Conservation (phyloP, 2,329 filamentous ascomycete genomes). For the Trichoderma atroviride region DNA sequence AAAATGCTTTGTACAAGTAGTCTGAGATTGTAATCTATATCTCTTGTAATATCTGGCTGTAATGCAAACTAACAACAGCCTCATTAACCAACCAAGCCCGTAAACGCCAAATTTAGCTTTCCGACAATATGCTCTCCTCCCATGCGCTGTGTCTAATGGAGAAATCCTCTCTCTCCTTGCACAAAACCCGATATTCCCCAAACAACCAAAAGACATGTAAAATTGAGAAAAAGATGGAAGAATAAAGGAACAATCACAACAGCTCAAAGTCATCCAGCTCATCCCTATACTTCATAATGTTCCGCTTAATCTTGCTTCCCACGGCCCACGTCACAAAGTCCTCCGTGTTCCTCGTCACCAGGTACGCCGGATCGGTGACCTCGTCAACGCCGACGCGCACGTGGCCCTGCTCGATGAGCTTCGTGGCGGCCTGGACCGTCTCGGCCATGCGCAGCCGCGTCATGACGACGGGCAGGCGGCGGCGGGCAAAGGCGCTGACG, state of each 20-base stretch:
- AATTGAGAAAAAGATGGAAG: not conserved
- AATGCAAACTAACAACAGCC: not conserved
- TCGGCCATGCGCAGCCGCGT: conserved; percentile 89
- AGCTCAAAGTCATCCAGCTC: conserved; percentile 96
- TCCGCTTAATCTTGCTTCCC: conserved; percentile 94
- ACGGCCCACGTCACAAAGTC: conserved; percentile 97
- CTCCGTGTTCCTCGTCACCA: conserved; percentile 88
- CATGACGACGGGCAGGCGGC: conserved; percentile 88
- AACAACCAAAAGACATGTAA: not conserved
- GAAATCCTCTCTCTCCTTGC: not conserved
- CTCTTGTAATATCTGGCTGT: not conserved
- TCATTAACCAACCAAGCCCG: conserved; percentile 1
- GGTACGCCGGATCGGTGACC: conserved; percentile 84
- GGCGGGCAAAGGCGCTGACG: conserved; percentile 83
- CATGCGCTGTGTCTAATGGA: conserved; percentile 2
- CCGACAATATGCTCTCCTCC: not conserved
- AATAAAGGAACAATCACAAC: conserved; percentile 54
- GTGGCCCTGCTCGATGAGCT: conserved; percentile 92
- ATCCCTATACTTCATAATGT: conserved; percentile 92
- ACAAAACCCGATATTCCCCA: not conserved
- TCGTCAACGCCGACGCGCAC: conserved; percentile 89
- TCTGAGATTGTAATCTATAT: not conserved
- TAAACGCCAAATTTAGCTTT: conserved; percentile 17
- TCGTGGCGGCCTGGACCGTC: conserved; percentile 79
- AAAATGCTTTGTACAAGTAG: not conserved